A percentile compares a stretch with the other conserved stretches of the same genome.
These are phyloP conservation scores for Arabidopsis arenosa DNA, from an alignment of 345 rosid genomes.

Conservation along the genomic window DNA sequence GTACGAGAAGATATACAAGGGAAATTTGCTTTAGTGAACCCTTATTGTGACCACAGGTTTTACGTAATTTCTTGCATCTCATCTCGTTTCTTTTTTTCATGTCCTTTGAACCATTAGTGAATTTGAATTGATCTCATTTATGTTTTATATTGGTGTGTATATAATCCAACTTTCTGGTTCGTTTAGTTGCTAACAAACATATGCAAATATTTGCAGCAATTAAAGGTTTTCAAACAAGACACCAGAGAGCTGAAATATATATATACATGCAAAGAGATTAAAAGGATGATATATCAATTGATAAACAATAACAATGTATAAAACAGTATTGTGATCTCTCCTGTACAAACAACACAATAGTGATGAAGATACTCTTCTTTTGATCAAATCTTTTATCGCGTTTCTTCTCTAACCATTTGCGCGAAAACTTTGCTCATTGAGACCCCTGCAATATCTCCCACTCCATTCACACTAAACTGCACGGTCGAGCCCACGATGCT, in stretches of 20 bases:
- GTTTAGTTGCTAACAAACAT: not conserved
- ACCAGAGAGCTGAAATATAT: not conserved
- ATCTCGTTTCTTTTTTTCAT: not conserved
- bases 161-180: not conserved
- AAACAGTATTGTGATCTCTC: conserved; percentile 16
- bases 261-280: not conserved
- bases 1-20: not conserved
- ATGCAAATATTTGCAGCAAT: not conserved
- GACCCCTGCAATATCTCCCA: conserved; percentile 52
- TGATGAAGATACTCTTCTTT: conserved; percentile 12
- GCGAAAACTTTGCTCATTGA: conserved; percentile 75
- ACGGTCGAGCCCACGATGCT: conserved; percentile 32
- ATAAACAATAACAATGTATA: conserved; percentile 4
- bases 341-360: conserved; percentile 31
- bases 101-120: not conserved
- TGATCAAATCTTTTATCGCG: conserved; percentile 36
- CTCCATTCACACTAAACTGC: conserved; percentile 47
- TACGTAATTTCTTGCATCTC: not conserved
- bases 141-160: not conserved
- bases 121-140: not conserved
- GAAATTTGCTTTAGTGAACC: no score
- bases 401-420: conserved; percentile 66
- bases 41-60: no score
- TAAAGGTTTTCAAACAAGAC: not conserved
- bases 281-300: not conserved